Conservation (phyloP, 306 rosid genomes). For the Vicia faba region DNA sequence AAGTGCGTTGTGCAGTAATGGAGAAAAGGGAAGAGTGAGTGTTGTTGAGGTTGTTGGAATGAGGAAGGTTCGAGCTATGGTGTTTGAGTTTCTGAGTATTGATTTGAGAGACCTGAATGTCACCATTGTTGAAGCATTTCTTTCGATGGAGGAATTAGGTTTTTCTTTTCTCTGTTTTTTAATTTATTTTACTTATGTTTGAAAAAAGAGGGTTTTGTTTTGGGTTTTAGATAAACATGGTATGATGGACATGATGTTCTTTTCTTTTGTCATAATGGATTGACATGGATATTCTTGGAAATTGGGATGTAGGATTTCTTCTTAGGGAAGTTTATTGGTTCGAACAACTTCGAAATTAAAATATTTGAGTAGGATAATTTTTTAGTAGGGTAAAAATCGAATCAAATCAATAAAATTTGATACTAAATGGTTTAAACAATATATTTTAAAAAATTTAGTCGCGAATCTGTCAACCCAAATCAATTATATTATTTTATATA, state of each 20-base stretch:
- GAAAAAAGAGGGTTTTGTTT: neutral
- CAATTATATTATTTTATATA: no score
- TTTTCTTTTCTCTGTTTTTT: neutral
- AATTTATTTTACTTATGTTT: neutral
- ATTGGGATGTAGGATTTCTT: no score
- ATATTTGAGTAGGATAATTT: no score
- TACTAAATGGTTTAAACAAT: no score
- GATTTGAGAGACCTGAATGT: conserved; percentile 52
- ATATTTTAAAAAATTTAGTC: no score
- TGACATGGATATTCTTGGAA: no score
- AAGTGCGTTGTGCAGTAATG: conserved; percentile 27
- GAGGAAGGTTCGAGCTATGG: conserved; percentile 54
- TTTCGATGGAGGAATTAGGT: neutral
- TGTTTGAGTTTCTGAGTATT: conserved; percentile 35
- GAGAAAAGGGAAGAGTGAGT: conserved; percentile 21
- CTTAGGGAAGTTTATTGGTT: no score
- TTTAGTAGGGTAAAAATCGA: no score
- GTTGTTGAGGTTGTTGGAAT: conserved; percentile 41
- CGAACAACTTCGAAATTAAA: no score
- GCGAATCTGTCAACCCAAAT: no score
- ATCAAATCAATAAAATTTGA: no score
- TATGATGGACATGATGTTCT: neutral
- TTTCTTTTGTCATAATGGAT: neutral
- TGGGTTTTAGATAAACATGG: conserved; percentile 10
- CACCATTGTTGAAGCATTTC: conserved; percentile 59